Evolutionary conservation across 768 basidiomycete species (phyloP).

Genomic region (Clitopilus hobsonii): DNA sequence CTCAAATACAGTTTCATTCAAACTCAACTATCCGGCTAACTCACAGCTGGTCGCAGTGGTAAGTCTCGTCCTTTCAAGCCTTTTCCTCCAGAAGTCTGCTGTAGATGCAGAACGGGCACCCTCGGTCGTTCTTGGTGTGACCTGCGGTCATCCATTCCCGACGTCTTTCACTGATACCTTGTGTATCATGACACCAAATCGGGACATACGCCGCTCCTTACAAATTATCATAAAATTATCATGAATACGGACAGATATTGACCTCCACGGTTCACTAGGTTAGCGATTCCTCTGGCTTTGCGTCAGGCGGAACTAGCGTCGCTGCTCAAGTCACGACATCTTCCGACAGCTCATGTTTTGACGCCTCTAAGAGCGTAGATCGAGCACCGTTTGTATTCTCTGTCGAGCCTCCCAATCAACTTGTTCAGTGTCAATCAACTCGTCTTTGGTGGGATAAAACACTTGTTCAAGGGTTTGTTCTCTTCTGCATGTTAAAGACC

Average conservation of each 20-base stretch:
- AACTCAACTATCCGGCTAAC: conserved; percentile 58
- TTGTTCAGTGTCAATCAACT: conserved; percentile 59
- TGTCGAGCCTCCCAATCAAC: conserved; percentile 55
- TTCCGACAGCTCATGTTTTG: conserved; percentile 55
- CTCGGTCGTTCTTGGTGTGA: not conserved
- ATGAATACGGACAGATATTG: no score
- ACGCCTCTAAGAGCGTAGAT: conserved; percentile 38
- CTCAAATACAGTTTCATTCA: conserved; percentile 40
- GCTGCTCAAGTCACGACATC: conserved; percentile 51
- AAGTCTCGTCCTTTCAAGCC: conserved; percentile 24
- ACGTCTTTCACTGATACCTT: conserved; percentile 3
- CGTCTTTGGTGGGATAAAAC: conserved; percentile 63
- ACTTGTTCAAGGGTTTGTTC: conserved; percentile 47
- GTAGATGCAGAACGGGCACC: no score
- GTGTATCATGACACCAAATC: no score
- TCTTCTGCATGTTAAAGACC: not conserved
- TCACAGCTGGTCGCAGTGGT: conserved; percentile 78
- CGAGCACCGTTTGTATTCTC: conserved; percentile 53
- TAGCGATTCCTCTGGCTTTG: conserved; percentile 58
- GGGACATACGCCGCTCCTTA: no score
- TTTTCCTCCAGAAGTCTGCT: no score
- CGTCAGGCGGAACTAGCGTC: conserved; percentile 71
- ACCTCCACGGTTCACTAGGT: conserved; percentile 42
- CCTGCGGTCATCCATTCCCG: not conserved
- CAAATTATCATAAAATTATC: no score